A percentile compares a stretch with the other conserved stretches of the same genome.
Conservation (phyloP, 139 green algal genomes). For the Micractinium conductrix region DNA sequence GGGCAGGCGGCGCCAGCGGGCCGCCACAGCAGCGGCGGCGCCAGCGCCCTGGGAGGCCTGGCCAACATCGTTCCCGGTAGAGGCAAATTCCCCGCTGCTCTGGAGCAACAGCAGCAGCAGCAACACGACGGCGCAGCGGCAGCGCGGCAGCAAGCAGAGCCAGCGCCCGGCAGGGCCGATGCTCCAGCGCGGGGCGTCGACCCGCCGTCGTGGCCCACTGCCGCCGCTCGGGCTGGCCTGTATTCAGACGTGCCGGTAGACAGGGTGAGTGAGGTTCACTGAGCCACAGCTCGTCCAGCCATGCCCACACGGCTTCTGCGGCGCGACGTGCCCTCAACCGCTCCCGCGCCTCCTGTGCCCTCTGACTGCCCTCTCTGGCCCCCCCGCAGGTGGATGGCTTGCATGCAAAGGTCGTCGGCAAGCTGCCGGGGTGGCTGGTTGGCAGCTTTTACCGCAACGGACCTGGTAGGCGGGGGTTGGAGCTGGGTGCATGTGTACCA, state of each 20-base stretch:
- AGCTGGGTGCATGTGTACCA: neutral
- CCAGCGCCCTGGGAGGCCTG: no score
- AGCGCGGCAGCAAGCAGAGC: no score
- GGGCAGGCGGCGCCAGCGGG: no score
- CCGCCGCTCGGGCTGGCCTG: slow-evolving; percentile 17
- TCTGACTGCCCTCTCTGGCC: neutral
- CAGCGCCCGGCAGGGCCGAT: no score
- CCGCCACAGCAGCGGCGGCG: neutral
- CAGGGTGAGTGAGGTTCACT: slow-evolving; percentile 1
- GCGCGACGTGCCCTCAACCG: no score
- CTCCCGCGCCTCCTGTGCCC: neutral
- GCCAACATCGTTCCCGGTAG: no score
- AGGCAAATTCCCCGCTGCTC: no score
- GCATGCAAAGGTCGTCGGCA: slow-evolving; percentile 21
- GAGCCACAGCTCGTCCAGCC: neutral
- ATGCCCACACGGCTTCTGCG: neutral
- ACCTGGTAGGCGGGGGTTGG: neutral
- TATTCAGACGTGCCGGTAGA: slow-evolving; percentile 18
- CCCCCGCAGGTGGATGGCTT: slow-evolving; percentile 31
- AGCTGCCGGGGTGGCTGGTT: slow-evolving; percentile 30
- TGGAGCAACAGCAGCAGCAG: no score
- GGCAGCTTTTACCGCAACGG: slow-evolving; percentile 41
- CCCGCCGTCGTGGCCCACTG: slow-evolving; percentile 29
- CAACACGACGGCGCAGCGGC: no score
- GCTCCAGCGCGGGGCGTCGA: neutral